phyloP scores from a whole-genome alignment of 805 yeast species.

The Wickerhamiella occidentalis region DNA sequence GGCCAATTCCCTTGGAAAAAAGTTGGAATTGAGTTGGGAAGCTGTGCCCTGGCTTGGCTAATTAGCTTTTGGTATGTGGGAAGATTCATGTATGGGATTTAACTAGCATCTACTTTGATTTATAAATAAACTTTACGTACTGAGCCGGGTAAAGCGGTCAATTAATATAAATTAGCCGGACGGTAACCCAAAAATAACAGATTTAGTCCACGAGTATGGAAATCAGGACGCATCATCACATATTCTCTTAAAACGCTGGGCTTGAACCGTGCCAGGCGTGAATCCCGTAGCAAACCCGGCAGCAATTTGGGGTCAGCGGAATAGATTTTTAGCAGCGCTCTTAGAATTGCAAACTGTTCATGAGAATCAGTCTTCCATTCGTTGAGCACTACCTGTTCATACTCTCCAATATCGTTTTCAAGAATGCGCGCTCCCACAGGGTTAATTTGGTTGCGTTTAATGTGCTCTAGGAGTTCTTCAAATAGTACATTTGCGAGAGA shows the following conservation, averaged over 20 bases:
- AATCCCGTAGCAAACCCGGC: slow-evolving; percentile 68
- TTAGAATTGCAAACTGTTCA: slow-evolving; percentile 53
- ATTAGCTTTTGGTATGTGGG: slow-evolving; percentile 4
- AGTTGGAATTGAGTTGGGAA: background rate
- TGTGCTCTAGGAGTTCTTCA: slow-evolving; percentile 52
- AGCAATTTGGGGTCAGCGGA: slow-evolving; percentile 73
- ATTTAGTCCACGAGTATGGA: slow-evolving; percentile 13
- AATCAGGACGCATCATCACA: slow-evolving; percentile 19
- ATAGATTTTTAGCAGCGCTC: slow-evolving; percentile 74
- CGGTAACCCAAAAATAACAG: slow-evolving; percentile 16
- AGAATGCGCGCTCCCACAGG: slow-evolving; percentile 73
- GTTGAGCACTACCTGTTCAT: slow-evolving; percentile 49
- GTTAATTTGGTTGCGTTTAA: slow-evolving; percentile 61
- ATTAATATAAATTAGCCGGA: background rate
- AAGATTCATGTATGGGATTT: slow-evolving; percentile 1
- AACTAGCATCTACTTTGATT: background rate
- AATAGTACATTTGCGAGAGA: slow-evolving; percentile 50
- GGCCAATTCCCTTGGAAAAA: background rate
- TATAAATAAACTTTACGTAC: too few species aligned
- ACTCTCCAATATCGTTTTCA: slow-evolving; percentile 70
- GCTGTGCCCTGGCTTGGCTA: background rate
- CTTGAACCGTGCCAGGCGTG: slow-evolving; percentile 57
- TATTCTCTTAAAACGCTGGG: slow-evolving; percentile 29
- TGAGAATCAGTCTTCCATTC: slow-evolving; percentile 55
- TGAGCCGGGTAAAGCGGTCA: too few species aligned